Percentiles rank a stretch among this genome's conserved stretches.
Conservation (phyloP, 208 protist species). For the Trypanosomatidae sp. region DNA sequence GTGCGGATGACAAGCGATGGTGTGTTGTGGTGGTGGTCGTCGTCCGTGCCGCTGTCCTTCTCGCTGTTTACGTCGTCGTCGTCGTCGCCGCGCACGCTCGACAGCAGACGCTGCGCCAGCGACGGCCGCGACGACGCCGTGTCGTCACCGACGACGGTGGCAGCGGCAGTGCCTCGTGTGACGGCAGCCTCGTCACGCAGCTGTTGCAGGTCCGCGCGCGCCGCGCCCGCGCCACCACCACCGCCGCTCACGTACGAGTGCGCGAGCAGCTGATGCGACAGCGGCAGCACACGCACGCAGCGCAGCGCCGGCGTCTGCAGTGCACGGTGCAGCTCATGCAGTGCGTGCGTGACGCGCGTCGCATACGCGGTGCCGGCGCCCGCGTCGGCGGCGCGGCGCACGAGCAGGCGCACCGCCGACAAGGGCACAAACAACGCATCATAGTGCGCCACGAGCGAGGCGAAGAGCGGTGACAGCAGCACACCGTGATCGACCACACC, state of each 20-base stretch:
- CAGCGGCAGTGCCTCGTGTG: not conserved
- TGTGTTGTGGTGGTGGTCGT: too few relatives aligned
- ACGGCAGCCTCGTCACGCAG: conserved; percentile 23
- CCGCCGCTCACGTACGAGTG: conserved; percentile 64
- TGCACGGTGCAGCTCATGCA: conserved; percentile 15
- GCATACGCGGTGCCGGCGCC: conserved; percentile 27
- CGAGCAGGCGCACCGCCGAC: conserved; percentile 45
- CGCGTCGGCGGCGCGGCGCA: conserved; percentile 41
- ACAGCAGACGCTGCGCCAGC: not conserved
- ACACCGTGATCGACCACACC: conserved; percentile 84
- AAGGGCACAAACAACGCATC: conserved; percentile 77
- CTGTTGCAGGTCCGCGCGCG: conserved; percentile 19
- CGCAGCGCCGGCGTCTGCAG: conserved; percentile 17
- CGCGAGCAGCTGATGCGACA: conserved; percentile 61
- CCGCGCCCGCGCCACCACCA: conserved; percentile 20
- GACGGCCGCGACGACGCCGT: too few relatives aligned
- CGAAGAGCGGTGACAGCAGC: conserved; percentile 57
- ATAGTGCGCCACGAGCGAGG: conserved; percentile 72
- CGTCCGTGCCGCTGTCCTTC: not conserved
- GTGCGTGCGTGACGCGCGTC: conserved; percentile 4
- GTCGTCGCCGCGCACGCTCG: not conserved
- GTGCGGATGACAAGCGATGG: too few relatives aligned
- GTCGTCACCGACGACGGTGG: too few relatives aligned
- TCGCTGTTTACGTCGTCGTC: not conserved
- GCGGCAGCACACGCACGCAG: conserved; percentile 58